A percentile compares a stretch with the other conserved stretches of the same genome.
These are phyloP conservation scores for Amphirosellinia nigrospora DNA, from an alignment of 495 filamentous ascomycete species.

Conservation along the genomic window DNA sequence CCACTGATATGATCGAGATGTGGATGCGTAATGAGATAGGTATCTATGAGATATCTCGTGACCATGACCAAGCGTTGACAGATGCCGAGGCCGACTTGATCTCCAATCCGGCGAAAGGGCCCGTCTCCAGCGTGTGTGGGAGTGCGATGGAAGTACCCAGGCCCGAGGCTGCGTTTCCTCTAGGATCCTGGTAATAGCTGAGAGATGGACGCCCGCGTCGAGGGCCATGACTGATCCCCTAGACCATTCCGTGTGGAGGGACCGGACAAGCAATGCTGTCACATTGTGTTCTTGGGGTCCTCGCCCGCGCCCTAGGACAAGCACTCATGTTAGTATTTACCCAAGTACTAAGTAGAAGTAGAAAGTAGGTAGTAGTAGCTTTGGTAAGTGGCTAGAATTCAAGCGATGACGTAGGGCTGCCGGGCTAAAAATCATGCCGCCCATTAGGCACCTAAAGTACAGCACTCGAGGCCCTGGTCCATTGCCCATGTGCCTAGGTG, in stretches of 20 bases:
- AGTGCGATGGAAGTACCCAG: constrained; percentile 46
- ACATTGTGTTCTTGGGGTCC: constrained; percentile 89
- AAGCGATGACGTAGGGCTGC: background rate
- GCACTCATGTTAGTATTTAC: constrained; percentile 36
- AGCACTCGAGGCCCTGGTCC: background rate
- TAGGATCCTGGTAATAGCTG: constrained; percentile 78
- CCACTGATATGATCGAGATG: constrained; percentile 93
- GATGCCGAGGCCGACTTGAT: constrained; percentile 65
- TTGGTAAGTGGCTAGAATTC: background rate
- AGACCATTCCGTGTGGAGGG: constrained; percentile 75
- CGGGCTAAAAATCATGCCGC: constrained; percentile 10
- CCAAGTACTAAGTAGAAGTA: too few relatives aligned
- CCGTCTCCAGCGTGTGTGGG: constrained; percentile 46
- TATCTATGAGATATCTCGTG: constrained; percentile 76
- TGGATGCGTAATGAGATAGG: constrained; percentile 90
- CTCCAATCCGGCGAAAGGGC: constrained; percentile 77
- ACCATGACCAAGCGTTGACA: constrained; percentile 80
- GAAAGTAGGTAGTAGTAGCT: background rate
- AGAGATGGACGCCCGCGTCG: constrained; percentile 89
- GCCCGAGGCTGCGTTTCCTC: constrained; percentile 52
- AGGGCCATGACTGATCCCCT: constrained; percentile 84
- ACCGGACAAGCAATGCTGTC: constrained; percentile 87
- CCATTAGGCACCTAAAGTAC: background rate
- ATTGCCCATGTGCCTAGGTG: too few relatives aligned
- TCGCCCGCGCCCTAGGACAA: constrained; percentile 76